These are phyloP conservation scores for Neonectria neomacrospora DNA, from an alignment of 2,329 filamentous ascomycete species.

Conservation along the genomic window DNA sequence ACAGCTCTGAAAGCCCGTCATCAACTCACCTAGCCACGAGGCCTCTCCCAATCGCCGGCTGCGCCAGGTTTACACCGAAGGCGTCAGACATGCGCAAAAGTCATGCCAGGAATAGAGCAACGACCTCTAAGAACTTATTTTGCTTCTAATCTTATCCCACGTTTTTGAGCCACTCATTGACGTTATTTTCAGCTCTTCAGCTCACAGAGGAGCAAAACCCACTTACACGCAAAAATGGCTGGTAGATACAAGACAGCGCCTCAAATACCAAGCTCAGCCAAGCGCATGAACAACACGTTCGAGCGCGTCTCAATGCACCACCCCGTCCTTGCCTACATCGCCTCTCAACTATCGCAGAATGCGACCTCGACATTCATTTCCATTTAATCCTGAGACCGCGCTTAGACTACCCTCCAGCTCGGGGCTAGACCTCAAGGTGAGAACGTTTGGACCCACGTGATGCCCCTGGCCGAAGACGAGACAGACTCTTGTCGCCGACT, in stretches of 20 bases:
- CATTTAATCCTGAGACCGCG: not conserved
- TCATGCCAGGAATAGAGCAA: conserved; percentile 2
- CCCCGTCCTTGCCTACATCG: not conserved
- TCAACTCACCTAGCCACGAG: conserved; percentile 39
- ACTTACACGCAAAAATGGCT: conserved; percentile 25
- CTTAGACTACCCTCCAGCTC: not conserved
- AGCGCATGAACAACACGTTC: conserved; percentile 5
- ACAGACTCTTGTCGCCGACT: conserved; percentile 35
- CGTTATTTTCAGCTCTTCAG: not conserved
- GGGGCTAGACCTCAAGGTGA: conserved; percentile 14
- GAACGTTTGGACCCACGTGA: conserved; percentile 35
- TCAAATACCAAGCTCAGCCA: conserved; percentile 7
- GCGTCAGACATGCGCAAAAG: conserved; percentile 8
- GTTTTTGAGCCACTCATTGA: conserved; percentile 1
- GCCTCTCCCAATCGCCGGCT: conserved; percentile 20
- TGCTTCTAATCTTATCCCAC: not conserved
- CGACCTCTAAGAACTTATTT: no score
- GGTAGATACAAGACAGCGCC: not conserved
- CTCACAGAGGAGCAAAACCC: conserved; percentile 8
- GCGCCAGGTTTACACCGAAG: conserved; percentile 8
- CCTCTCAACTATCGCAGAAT: not conserved
- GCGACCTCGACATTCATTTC: conserved; percentile 7
- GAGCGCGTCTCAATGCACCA: conserved; percentile 13
- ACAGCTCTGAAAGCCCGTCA: conserved; percentile 36
- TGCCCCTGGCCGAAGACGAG: conserved; percentile 37